Percentiles rank a stretch among this genome's conserved stretches.
Evolutionary conservation across 768 basidiomycete genomes (phyloP).

Genomic region (Amyloporia xantha): DNA sequence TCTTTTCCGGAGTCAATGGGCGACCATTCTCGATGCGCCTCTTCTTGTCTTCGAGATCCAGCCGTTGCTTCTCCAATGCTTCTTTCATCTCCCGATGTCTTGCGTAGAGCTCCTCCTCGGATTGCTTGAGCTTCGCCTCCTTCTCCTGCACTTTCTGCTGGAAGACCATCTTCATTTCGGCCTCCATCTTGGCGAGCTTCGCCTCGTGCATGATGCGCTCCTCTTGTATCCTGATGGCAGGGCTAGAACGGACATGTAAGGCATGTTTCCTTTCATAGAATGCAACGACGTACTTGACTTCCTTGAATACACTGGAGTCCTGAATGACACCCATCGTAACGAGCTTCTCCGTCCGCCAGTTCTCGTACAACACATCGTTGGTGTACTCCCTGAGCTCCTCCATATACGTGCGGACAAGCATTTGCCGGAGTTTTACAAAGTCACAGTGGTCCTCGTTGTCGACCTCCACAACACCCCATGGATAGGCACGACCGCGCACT

Average conservation of each 20-base stretch:
- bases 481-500: constrained; percentile 93
- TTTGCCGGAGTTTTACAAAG: constrained; percentile 98
- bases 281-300: constrained; percentile 78
- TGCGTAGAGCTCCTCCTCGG: constrained; percentile 97
- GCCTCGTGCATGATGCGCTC: constrained; percentile 95
- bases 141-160: constrained; percentile 99
- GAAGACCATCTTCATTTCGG: constrained; percentile 99
- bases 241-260: constrained; percentile 42
- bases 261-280: background rate
- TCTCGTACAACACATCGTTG: constrained; percentile 93
- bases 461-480: constrained; percentile 98
- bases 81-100: constrained; percentile 99
- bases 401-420: constrained; percentile 99
- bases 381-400: constrained; percentile 98
- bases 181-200: constrained; percentile 98
- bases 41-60: constrained; percentile 98
- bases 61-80: constrained; percentile 91
- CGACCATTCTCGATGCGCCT: constrained; percentile 90
- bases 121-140: constrained; percentile 97
- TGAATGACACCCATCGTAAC: constrained; percentile 97
- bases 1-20: constrained; percentile 93
- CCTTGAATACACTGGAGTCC: constrained; percentile 97
- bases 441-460: constrained; percentile 99
- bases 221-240: constrained; percentile 92
- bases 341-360: constrained; percentile 96